A percentile compares a stretch with the other conserved stretches of the same genome.
phyloP scores from a whole-genome alignment of 1,284 basidiomycete genomes.

The Pyrrhoderma lamaoense region DNA sequence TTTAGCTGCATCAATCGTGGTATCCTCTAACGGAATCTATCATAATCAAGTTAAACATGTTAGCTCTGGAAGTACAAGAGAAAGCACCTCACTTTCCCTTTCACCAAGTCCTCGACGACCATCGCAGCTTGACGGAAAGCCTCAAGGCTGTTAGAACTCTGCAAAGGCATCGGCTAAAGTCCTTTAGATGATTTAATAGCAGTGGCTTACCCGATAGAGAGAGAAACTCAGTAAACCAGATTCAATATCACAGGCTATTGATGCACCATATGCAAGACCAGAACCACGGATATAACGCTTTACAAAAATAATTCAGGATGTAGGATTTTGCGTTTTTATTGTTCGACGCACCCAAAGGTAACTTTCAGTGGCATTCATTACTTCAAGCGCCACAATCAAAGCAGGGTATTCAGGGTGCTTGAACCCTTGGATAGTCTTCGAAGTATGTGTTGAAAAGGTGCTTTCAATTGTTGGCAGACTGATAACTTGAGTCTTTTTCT shows the following conservation, averaged over 20 bases:
- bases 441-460: slow-evolving; percentile 77
- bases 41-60: not conserved
- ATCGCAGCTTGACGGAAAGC: slow-evolving; percentile 79
- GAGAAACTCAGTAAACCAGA: slow-evolving; percentile 76
- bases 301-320: slow-evolving; percentile 17
- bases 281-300: slow-evolving; percentile 84
- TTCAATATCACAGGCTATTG: slow-evolving; percentile 74
- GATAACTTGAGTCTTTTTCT: slow-evolving; percentile 74
- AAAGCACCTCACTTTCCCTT: slow-evolving; percentile 62
- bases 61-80: not conserved
- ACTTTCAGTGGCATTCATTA: slow-evolving; percentile 91
- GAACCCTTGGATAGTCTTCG: slow-evolving; percentile 76
- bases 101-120: slow-evolving; percentile 68
- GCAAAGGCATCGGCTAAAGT: slow-evolving; percentile 17
- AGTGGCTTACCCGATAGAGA: slow-evolving; percentile 65
- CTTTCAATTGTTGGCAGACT: slow-evolving; percentile 93
- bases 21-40: slow-evolving; percentile 79
- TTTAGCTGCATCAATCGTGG: slow-evolving; percentile 87
- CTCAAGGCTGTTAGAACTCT: slow-evolving; percentile 84
- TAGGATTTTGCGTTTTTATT: not conserved
- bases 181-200: not conserved
- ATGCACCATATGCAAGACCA: slow-evolving; percentile 91
- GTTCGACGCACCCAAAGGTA: slow-evolving; percentile 75
- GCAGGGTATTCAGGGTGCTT: slow-evolving; percentile 82
- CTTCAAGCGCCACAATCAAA: slow-evolving; percentile 77